Percentiles rank a stretch among this genome's conserved stretches.
Conservation (phyloP, 257 asterid genomes). For the Solanum raphanifolium region DNA sequence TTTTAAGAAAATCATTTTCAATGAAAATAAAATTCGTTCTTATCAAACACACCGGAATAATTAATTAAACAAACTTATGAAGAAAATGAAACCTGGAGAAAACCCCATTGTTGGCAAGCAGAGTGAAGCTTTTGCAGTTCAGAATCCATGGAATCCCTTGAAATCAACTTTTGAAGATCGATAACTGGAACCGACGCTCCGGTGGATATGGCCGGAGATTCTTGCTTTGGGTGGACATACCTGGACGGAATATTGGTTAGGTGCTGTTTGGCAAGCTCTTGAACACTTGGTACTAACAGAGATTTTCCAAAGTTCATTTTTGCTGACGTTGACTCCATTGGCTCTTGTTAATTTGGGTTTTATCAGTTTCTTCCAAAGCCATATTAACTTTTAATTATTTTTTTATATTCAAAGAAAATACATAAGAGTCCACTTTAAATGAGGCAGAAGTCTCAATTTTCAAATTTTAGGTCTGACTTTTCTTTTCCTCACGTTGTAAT, state of each 20-base stretch:
- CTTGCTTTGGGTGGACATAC: conserved; percentile 20
- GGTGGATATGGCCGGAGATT: background rate
- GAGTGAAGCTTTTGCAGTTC: conserved; percentile 35
- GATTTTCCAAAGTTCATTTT: conserved; percentile 30
- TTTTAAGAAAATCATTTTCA: too few species aligned
- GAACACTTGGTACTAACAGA: conserved; percentile 42
- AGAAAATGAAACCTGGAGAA: conserved; percentile 31
- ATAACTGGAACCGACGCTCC: conserved; percentile 16
- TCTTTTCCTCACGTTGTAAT: too few species aligned
- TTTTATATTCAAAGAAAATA: too few species aligned
- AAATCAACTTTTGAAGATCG: conserved; percentile 20
- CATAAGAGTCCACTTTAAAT: too few species aligned
- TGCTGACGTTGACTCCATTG: conserved; percentile 2
- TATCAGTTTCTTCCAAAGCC: too few species aligned
- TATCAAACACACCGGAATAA: background rate
- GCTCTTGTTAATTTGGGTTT: background rate
- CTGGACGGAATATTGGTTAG: conserved; percentile 22
- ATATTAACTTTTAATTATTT: too few species aligned
- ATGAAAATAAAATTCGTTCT: too few species aligned
- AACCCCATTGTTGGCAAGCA: conserved; percentile 63
- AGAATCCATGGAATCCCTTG: conserved; percentile 3
- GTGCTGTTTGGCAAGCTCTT: conserved; percentile 26
- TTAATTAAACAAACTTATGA: background rate
- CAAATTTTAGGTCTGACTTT: too few species aligned
- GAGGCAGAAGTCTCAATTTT: too few species aligned